These are phyloP conservation scores for Penicillium longicatenatum DNA, from an alignment of 495 filamentous ascomycete species.

Conservation along the genomic window DNA sequence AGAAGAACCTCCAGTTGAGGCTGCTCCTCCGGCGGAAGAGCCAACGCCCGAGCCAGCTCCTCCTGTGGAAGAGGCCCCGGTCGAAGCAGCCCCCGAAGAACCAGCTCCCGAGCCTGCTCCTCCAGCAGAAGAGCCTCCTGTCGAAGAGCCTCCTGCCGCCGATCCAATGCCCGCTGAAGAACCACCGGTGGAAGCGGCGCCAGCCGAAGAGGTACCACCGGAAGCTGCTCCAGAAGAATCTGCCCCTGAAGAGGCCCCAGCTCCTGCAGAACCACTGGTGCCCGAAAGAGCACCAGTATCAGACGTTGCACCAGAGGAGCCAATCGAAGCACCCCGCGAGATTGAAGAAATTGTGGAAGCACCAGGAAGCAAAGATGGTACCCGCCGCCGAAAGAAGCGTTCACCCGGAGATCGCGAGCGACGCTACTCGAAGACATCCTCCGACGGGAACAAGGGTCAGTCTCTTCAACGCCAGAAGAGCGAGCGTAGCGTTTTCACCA, in stretches of 20 bases:
- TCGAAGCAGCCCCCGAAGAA: neutral
- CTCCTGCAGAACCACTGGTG: neutral
- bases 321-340: conserved; percentile 11
- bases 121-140: neutral
- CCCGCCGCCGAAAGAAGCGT: conserved; percentile 37
- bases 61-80: conserved; percentile 5
- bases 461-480: conserved; percentile 37
- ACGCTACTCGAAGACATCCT: conserved; percentile 40
- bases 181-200: conserved; percentile 2
- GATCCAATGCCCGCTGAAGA: neutral
- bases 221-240: conserved; percentile 2
- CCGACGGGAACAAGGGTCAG: conserved; percentile 34
- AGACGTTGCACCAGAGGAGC: conserved; percentile 20
- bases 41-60: conserved; percentile 5
- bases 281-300: conserved; percentile 4
- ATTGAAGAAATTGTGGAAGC: conserved; percentile 19
- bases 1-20: conserved; percentile 10
- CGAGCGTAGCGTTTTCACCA: conserved; percentile 37
- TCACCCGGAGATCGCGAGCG: conserved; percentile 34
- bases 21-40: conserved; percentile 3
- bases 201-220: conserved; percentile 8
- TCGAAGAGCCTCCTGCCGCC: neutral
- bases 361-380: conserved; percentile 14
- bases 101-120: too few relatives aligned
- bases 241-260: neutral